Evolutionary conservation across 164 flowering plant genomes (phyloP).

Genomic region (Stephania yunnanensis): DNA sequence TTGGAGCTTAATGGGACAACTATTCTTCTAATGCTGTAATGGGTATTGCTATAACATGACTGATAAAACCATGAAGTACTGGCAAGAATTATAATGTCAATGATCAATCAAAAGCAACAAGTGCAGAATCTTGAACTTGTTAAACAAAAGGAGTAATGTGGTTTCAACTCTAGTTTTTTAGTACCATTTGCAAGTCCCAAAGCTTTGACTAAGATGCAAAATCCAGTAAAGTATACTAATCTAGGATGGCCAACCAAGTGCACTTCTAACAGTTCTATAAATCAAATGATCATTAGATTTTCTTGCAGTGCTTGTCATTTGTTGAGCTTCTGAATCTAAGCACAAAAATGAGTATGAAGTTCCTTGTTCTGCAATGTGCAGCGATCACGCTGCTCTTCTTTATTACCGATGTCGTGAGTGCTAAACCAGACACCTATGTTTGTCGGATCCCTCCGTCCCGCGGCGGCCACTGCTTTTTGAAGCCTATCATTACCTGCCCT

Average conservation of each 20-base stretch:
- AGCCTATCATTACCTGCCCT: conserved; percentile 20
- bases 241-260: conserved; percentile 8
- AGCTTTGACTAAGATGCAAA: conserved; percentile 22
- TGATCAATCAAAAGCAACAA: not conserved
- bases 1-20: too few species aligned
- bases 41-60: not conserved
- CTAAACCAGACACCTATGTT: conserved; percentile 10
- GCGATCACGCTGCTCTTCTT: conserved; percentile 15
- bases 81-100: not conserved
- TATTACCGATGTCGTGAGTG: not conserved
- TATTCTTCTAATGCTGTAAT: not conserved
- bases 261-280: conserved; percentile 10
- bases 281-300: not conserved
- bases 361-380: conserved; percentile 8
- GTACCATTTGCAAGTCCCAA: conserved; percentile 13
- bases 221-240: conserved; percentile 5
- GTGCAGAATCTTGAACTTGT: not conserved
- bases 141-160: not conserved
- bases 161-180: not conserved
- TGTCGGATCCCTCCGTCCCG: conserved; percentile 9
- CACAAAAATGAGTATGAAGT: conserved; percentile 2
- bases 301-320: conserved; percentile 7
- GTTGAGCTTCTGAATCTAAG: not conserved
- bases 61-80: not conserved
- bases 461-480: conserved; percentile 21